Evolutionary conservation across 2,329 filamentous ascomycete species (phyloP), one percentile per base, ranked within the genome.

Genomic region (Domatiomyces catenatus): DNA sequence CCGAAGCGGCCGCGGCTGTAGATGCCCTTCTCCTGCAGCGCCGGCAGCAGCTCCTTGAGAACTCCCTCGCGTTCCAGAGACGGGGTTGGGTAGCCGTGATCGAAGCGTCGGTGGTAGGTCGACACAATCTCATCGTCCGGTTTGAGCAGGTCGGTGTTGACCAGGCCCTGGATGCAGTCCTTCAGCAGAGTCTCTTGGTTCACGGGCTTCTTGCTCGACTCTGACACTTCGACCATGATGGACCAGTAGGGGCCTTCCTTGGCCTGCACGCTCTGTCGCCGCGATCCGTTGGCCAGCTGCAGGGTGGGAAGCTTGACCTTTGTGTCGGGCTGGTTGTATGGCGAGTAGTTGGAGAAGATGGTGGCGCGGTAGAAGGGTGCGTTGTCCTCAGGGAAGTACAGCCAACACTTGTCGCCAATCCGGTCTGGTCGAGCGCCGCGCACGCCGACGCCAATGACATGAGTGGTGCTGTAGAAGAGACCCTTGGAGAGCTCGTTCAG

Each of bases 261-360:
- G 54, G 86, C 71, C 63, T 85, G 81, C 48, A 74, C 75, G 60
- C 79, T 85, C 55, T 75, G 69, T 52, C 88, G 79, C 73, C 87
- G 86, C 69, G 81, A 84, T 67, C 92, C 92, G 62, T 95, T 77
- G 52, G 84, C 92, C 43, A 89, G 76, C 68, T 89, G 84, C 60
- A 87, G 72, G 19, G 92, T 96, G 42, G 88, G 80, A 51, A 98
- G 80, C 76, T 94, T 92, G 65, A 76, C 82, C 52, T 83, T 81
- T 53, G 80, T 75, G 59, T 85, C 74, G 32, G 92, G 92, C 74
- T 96, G 92, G 77, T 98, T 98, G 80, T 94, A 82, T 49, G 90
- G 92, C 19, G 92, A 96, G 79, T 98, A 98, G 80, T 98, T 98
- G 71, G 90, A 96, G 80, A 98, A 98, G 74, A 98, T 96, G 65